Evolutionary conservation across 2,329 filamentous ascomycete genomes (phyloP).

Genomic region (Cladophialophora carrionii): DNA sequence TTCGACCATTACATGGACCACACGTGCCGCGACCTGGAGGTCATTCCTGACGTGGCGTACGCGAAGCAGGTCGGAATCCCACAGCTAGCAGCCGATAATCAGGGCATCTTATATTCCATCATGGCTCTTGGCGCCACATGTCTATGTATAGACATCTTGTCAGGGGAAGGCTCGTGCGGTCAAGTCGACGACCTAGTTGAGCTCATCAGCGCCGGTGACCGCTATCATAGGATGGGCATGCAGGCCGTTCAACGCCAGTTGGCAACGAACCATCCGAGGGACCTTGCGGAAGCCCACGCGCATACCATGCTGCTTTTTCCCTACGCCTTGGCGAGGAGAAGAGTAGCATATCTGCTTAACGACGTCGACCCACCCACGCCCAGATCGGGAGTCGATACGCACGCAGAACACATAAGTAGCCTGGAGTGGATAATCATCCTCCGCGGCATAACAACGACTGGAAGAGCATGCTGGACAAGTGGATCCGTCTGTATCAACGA

Average conservation of each 20-base stretch:
- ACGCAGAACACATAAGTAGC: conserved; percentile 11
- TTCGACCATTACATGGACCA: conserved; percentile 23
- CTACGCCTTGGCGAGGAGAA: conserved; percentile 21
- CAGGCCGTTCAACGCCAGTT: conserved; percentile 10
- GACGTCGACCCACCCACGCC: not conserved
- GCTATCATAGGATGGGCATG: conserved; percentile 15
- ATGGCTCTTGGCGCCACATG: conserved; percentile 8
- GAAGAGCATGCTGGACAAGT: conserved; percentile 4
- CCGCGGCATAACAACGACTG: conserved; percentile 8
- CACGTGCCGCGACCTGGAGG: conserved; percentile 7
- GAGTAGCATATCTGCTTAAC: conserved; percentile 14
- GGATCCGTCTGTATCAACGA: not conserved
- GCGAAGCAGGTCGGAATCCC: conserved; percentile 6
- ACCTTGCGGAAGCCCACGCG: conserved; percentile 16
- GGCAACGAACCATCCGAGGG: not conserved
- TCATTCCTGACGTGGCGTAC: conserved; percentile 2
- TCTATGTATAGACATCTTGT: conserved; percentile 13
- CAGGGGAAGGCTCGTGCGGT: not conserved
- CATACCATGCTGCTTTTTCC: conserved; percentile 16
- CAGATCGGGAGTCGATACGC: not conserved
- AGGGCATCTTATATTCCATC: conserved; percentile 13
- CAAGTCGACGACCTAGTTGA: conserved; percentile 4
- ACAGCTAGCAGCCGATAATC: conserved; percentile 7
- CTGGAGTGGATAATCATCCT: conserved; percentile 19
- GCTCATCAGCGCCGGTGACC: conserved; percentile 14